These are phyloP conservation scores for Geotrichum europaeum DNA, from an alignment of 1,139 yeast species.

Conservation along the genomic window DNA sequence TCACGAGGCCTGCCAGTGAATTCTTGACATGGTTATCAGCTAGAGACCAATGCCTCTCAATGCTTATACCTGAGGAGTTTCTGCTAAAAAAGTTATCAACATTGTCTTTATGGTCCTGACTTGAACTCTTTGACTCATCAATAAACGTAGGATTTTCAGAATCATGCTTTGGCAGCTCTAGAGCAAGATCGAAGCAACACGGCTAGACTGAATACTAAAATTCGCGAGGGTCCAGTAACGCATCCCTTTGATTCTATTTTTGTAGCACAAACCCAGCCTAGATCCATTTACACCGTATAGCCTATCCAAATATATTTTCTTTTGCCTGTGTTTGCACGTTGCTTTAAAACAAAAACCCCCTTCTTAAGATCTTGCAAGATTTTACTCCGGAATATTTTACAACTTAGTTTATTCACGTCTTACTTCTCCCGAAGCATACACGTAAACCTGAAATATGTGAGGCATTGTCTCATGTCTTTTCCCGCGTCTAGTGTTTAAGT, in stretches of 20 bases:
- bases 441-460: too few species aligned
- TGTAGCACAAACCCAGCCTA: background rate
- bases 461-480: too few species aligned
- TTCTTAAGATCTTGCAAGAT: background rate
- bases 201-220: too few species aligned
- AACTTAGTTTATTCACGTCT: background rate
- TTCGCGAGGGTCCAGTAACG: too few species aligned
- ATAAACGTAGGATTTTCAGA: background rate
- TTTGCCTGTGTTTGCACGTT: background rate
- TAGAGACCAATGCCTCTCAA: too few species aligned
- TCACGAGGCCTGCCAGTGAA: too few species aligned
- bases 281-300: background rate
- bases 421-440: background rate
- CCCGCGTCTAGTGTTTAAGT: too few species aligned
- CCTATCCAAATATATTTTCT: background rate
- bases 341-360: background rate
- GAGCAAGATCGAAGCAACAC: too few species aligned
- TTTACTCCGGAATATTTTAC: background rate
- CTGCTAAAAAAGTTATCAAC: too few species aligned
- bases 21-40: too few species aligned
- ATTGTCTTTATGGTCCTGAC: background rate
- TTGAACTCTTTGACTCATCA: background rate
- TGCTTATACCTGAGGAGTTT: too few species aligned
- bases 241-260: background rate
- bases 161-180: background rate